Base-by-base conservation (phyloP, 2,329 filamentous ascomycete species). In the Phialocephala subalpina region DNA sequence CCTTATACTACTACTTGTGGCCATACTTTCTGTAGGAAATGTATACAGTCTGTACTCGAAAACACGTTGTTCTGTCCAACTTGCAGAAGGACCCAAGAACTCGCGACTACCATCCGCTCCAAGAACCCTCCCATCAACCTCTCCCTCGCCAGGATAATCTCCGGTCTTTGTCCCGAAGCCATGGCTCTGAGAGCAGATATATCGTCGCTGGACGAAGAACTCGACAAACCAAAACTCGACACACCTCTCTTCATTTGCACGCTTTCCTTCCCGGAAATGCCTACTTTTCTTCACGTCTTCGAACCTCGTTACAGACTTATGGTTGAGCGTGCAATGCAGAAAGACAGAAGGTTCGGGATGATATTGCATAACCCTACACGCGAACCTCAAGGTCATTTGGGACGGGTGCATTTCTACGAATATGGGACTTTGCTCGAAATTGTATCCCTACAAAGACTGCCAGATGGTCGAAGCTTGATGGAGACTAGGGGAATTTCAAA, bases 291-390 rank as follows among this genome's bases (percentile, higher is more conserved):
- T 2, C 92, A 97, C 73, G 87, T 97, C n/a, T 97, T 97, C 75
- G 94, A 97, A 77, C 92, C 92, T n/a, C 86, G 92, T 7, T 97
- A 97, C 76, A 88, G 93, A 8, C 83, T 96, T n/a, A 96, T 97
- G 93, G 90, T 97, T 42, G 86, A 91, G 56, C 87, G 93, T 40
- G 91, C 88, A 0, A 81, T 97, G 61, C 90, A 94, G 68, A 82
- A 74, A 63, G 87, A 91, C 67, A 83, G 87, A 16, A 92, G 88
- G 27, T 97, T 97, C 74, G 94, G 94, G 27, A 97, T 97, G 92
- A 85, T 97, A 20, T 85, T 92, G 74, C 89, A 89, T 68, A 92
- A 90, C 70, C 81, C 82, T 55, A 78, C 78, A n/a, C 78, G 81
- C 27, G 77, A 82, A 65, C 75, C 81, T 4, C 86, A 89, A 77